phyloP scores from a whole-genome alignment of 192 early-diverging fungal species.

The Entrophospora sp. region DNA sequence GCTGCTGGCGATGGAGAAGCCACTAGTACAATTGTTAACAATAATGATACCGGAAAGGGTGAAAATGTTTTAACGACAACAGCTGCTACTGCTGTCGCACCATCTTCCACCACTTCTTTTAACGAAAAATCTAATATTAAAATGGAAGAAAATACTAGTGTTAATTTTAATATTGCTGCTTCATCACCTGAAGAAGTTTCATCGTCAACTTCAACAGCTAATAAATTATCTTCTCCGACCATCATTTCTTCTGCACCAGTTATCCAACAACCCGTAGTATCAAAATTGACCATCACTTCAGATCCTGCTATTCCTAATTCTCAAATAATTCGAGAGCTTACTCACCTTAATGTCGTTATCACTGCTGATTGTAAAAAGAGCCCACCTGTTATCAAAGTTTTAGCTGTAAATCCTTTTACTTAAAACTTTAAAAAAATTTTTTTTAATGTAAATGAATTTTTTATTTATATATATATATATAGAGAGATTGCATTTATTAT shows the following conservation, averaged over 20 bases:
- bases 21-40: not conserved
- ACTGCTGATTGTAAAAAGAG: slow-evolving; percentile 41
- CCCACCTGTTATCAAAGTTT: slow-evolving; percentile 45
- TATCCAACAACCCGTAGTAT: not conserved
- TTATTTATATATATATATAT: no score
- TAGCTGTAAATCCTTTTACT: slow-evolving; percentile 44
- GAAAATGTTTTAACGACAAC: no score
- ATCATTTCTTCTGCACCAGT: no score
- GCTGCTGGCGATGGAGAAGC: no score
- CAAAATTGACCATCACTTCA: slow-evolving; percentile 3
- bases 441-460: no score
- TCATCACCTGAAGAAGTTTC: not conserved
- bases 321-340: slow-evolving; percentile 40
- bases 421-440: no score
- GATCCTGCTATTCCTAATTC: slow-evolving; percentile 21
- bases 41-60: no score
- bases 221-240: not conserved
- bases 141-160: no score
- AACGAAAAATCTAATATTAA: no score
- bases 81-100: not conserved
- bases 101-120: not conserved
- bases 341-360: slow-evolving; percentile 37
- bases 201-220: not conserved
- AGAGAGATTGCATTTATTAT: no score
- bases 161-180: not conserved